A percentile compares a stretch with the other conserved stretches of the same genome.
Evolutionary conservation across 352 stramenopile species (phyloP).

Genomic region (Aphanomyces invadans): DNA sequence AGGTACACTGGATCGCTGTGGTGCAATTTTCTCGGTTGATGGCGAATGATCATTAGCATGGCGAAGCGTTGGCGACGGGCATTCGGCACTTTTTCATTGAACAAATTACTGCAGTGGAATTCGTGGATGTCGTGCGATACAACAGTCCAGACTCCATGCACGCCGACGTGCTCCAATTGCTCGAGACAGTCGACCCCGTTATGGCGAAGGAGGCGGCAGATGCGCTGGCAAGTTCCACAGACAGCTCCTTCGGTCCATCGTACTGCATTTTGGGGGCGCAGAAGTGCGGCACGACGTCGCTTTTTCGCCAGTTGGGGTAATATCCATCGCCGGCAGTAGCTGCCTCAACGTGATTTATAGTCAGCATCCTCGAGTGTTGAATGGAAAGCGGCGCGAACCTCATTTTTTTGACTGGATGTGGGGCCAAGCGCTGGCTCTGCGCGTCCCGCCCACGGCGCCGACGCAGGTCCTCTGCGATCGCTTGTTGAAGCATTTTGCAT

Average conservation of each 20-base stretch:
- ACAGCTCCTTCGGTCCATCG: constrained; percentile 32
- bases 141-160: constrained; percentile 25
- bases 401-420: constrained; percentile 65
- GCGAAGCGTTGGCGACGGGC: constrained; percentile 30
- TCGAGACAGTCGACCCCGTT: constrained; percentile 35
- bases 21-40: no score
- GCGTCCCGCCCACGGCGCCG: constrained; percentile 27
- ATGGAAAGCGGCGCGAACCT: constrained; percentile 53
- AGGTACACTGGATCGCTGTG: no score
- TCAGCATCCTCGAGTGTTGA: constrained; percentile 83
- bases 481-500: constrained; percentile 24
- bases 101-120: constrained; percentile 42
- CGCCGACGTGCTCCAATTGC: constrained; percentile 36
- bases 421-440: constrained; percentile 31
- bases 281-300: constrained; percentile 58
- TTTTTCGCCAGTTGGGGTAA: constrained; percentile 42
- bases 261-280: constrained; percentile 55
- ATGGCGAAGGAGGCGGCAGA: constrained; percentile 31
- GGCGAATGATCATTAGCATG: constrained; percentile 15
- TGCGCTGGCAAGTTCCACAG: constrained; percentile 19
- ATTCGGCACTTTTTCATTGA: constrained; percentile 55
- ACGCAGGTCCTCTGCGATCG: constrained; percentile 31
- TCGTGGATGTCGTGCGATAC: constrained; percentile 21
- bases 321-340: not conserved
- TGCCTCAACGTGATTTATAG: constrained; percentile 18